Percentiles rank a stretch among this genome's conserved stretches.
Evolutionary conservation across 257 asterid genomes (phyloP).

Genomic region (Capsicum baccatum): DNA sequence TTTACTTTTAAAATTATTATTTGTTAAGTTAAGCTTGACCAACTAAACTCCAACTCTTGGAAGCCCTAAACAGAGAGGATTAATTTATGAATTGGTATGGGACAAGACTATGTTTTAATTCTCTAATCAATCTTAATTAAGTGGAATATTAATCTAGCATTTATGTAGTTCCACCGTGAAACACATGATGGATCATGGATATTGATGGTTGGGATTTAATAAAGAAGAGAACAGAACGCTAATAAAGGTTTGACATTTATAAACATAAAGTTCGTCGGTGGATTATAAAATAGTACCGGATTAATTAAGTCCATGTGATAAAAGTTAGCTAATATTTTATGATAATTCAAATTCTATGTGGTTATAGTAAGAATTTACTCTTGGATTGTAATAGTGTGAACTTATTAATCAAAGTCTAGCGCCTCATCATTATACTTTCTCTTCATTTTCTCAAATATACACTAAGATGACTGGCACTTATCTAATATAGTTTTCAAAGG

Average conservation of each 20-base stretch:
- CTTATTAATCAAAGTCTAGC: neutral
- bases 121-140: too few species aligned
- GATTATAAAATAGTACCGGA: neutral
- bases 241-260: neutral
- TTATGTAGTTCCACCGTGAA: neutral
- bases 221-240: neutral
- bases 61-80: neutral
- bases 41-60: neutral
- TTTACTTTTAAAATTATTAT: neutral
- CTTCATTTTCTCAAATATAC: too few species aligned
- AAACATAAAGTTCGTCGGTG: neutral
- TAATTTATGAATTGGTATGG: neutral
- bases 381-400: neutral
- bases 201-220: neutral
- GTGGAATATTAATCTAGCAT: too few species aligned
- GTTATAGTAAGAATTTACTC: neutral
- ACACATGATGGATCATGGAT: neutral
- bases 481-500: too few species aligned
- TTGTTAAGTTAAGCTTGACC: neutral
- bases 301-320: neutral
- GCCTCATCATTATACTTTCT: too few species aligned
- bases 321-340: neutral
- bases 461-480: too few species aligned
- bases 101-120: too few species aligned
- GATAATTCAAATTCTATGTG: neutral